Percentiles rank a stretch among this genome's conserved stretches.
These are phyloP conservation scores for Platanthera guangdongensis DNA, from an alignment of 106 monocot species.

Conservation along the genomic window DNA sequence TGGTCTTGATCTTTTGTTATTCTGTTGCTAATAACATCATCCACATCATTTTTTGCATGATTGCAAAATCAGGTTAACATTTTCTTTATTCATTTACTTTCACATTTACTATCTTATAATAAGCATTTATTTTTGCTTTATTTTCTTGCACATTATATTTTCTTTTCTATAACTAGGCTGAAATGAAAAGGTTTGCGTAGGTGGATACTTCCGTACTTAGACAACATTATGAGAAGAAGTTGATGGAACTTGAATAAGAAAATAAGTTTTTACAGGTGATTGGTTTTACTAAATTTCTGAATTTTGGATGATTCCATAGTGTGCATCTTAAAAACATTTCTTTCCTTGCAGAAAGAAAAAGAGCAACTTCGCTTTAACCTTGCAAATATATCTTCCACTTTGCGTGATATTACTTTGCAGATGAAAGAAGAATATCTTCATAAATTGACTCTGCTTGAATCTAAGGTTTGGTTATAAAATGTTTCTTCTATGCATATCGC, in stretches of 20 bases:
- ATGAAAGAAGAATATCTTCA: conserved; percentile 90
- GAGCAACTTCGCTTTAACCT: conserved; percentile 68
- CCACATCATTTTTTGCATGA: background rate
- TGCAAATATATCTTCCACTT: conserved; percentile 46
- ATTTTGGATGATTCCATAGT: too few relatives aligned
- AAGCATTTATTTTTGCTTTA: conserved; percentile 4
- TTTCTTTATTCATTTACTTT: background rate
- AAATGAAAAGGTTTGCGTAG: conserved; percentile 80
- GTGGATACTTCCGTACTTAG: conserved; percentile 61
- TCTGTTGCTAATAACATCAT: background rate
- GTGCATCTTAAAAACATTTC: background rate
- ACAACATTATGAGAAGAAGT: conserved; percentile 94
- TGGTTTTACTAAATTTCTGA: too few relatives aligned
- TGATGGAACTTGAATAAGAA: conserved; percentile 82
- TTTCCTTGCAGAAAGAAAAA: conserved; percentile 71
- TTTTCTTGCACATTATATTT: background rate
- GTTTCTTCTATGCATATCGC: background rate
- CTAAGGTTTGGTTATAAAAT: conserved; percentile 44
- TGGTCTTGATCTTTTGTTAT: background rate
- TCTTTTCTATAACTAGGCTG: conserved; percentile 51
- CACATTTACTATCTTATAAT: background rate
- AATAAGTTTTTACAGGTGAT: conserved; percentile 78
- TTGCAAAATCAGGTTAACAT: background rate
- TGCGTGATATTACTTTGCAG: conserved; percentile 75
- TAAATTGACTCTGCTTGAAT: conserved; percentile 80